Percentiles rank a stretch among this genome's conserved stretches.
These are phyloP conservation scores for Pseudozyma tsukubaensis DNA, from an alignment of 1,284 basidiomycete genomes.

Conservation along the genomic window DNA sequence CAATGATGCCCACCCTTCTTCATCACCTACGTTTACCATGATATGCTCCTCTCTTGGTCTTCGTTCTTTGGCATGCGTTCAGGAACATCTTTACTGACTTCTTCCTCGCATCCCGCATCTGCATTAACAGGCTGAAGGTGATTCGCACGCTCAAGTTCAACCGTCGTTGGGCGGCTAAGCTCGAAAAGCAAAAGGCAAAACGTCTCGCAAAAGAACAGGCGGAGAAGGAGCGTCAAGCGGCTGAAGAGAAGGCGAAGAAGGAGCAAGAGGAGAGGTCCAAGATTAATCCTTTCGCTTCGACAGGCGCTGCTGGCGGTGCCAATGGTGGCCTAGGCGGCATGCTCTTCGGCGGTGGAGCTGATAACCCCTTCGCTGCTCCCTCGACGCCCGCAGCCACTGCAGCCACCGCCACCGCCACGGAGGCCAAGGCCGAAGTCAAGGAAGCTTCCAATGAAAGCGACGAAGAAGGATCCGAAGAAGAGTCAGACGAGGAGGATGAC, in stretches of 20 bases:
- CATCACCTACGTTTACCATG: background rate
- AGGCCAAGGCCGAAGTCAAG: background rate
- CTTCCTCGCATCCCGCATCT: background rate
- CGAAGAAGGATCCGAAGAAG: constrained; percentile 37
- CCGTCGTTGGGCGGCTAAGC: constrained; percentile 66
- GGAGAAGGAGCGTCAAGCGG: constrained; percentile 39
- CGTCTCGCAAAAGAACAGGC: constrained; percentile 34
- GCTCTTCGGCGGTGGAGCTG: constrained; percentile 53
- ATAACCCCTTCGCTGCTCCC: constrained; percentile 48
- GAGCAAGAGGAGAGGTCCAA: constrained; percentile 52
- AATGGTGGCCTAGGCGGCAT: constrained; percentile 31
- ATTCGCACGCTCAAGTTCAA: constrained; percentile 65
- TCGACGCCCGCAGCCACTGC: constrained; percentile 13
- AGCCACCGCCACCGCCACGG: background rate
- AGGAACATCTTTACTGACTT: constrained; percentile 9
- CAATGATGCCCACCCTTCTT: constrained; percentile 60
- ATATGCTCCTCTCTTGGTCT: constrained; percentile 18
- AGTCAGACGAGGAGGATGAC: constrained; percentile 54
- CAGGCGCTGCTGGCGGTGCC: constrained; percentile 18
- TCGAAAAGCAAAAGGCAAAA: constrained; percentile 59
- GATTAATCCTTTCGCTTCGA: constrained; percentile 48
- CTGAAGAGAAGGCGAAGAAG: constrained; percentile 32
- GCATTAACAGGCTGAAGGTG: constrained; percentile 54
- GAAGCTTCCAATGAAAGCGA: constrained; percentile 4
- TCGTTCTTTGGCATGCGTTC: background rate